Conservation (phyloP, 805 yeast genomes). For the Saccharomyces jurei region DNA sequence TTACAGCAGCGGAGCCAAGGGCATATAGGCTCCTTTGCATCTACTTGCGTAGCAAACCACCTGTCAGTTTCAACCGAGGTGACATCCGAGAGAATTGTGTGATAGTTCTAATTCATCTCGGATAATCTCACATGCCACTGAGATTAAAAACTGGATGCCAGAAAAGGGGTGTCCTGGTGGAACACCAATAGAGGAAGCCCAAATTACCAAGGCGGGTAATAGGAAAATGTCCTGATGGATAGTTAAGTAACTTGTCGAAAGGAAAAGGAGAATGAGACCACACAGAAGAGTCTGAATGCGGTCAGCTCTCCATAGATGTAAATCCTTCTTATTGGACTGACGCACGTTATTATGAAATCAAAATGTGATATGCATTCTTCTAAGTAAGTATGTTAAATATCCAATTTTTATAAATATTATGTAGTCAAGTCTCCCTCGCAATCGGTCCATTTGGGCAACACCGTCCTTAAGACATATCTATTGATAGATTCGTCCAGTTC, state of each 20-base stretch:
- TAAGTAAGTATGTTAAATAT: neutral
- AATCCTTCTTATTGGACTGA: neutral
- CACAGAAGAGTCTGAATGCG: neutral
- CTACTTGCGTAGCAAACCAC: neutral
- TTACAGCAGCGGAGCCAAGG: neutral
- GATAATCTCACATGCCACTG: neutral
- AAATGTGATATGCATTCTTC: neutral
- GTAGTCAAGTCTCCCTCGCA: conserved; percentile 1
- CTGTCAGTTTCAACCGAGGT: neutral
- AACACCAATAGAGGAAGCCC: neutral
- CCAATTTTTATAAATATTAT: conserved; percentile 15
- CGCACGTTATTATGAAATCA: neutral
- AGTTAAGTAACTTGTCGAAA: neutral
- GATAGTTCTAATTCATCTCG: neutral
- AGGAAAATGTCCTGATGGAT: neutral
- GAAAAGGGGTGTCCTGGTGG: neutral
- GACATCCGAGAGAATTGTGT: neutral
- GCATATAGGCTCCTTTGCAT: neutral
- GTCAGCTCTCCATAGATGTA: neutral
- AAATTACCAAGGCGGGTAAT: neutral
- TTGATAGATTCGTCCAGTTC: conserved; percentile 44
- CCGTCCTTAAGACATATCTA: conserved; percentile 52
- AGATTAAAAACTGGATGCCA: neutral
- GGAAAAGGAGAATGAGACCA: neutral
- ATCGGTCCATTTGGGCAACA: conserved; percentile 54